A percentile compares a stretch with the other conserved stretches of the same genome.
Conservation (phyloP, 1,284 basidiomycete species). For the Ceratobasidium sp. region DNA sequence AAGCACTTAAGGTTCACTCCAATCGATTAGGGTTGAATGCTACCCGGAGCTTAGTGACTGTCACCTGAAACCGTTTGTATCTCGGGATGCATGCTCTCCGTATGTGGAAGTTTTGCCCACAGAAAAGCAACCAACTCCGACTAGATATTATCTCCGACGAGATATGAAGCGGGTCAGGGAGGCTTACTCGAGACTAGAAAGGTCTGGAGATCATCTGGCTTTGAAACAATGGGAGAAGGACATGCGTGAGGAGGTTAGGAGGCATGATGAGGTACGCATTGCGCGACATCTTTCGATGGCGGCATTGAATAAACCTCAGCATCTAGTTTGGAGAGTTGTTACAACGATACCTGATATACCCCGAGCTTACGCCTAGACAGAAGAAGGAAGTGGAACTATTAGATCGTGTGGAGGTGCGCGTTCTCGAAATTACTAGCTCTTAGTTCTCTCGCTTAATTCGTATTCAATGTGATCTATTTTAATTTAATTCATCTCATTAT, state of each 20-base stretch:
- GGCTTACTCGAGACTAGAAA: not conserved
- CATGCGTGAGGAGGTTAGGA: not conserved
- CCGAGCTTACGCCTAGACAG: not conserved
- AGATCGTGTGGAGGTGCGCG: not conserved
- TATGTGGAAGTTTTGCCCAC: not conserved
- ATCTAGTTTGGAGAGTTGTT: conserved; percentile 2
- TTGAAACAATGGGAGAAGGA: not conserved
- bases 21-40: not conserved
- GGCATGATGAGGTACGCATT: not conserved
- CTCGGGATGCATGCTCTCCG: conserved; percentile 6
- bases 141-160: conserved; percentile 9
- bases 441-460: not conserved
- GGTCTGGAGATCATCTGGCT: not conserved
- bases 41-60: not conserved
- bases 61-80: not conserved
- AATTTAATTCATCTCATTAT: too few species aligned
- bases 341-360: not conserved
- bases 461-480: not conserved
- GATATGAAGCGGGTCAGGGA: not conserved
- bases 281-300: not conserved
- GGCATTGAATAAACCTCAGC: not conserved
- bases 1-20: too few species aligned
- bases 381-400: not conserved
- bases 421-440: not conserved
- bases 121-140: not conserved